These are phyloP conservation scores for Rehmannia glutinosa DNA, from an alignment of 257 asterid genomes.

Conservation along the genomic window DNA sequence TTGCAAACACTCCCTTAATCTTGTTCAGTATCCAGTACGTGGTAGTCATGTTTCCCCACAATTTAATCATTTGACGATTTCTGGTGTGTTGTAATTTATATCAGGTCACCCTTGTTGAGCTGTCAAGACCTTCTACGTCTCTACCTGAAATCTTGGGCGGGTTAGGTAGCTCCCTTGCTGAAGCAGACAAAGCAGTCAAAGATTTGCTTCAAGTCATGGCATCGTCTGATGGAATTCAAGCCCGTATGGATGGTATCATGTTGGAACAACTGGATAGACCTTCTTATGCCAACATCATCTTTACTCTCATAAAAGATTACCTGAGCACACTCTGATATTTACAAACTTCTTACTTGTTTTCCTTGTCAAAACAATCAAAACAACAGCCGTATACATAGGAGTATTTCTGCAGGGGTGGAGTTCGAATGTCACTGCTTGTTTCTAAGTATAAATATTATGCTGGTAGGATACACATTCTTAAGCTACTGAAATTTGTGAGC, in stretches of 20 bases:
- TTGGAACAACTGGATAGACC: slow-evolving; percentile 57
- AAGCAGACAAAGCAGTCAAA: slow-evolving; percentile 49
- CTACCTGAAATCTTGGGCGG: slow-evolving; percentile 56
- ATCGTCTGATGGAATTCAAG: slow-evolving; percentile 62
- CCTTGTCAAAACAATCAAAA: background rate
- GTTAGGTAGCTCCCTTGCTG: slow-evolving; percentile 53
- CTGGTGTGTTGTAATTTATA: background rate
- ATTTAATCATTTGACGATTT: no score
- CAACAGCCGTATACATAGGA: background rate
- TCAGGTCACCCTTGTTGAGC: slow-evolving; percentile 85
- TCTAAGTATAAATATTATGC: background rate
- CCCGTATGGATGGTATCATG: slow-evolving; percentile 79
- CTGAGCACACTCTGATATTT: slow-evolving; percentile 38
- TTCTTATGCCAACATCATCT: slow-evolving; percentile 35
- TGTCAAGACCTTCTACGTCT: slow-evolving; percentile 71
- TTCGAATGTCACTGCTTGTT: background rate
- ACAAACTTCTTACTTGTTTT: background rate
- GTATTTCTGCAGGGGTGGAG: no score
- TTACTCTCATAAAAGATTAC: slow-evolving; percentile 46
- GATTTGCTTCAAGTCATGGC: slow-evolving; percentile 50
- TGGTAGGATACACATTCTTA: no score
- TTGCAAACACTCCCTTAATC: no score
- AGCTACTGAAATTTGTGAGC: background rate
- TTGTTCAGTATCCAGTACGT: no score
- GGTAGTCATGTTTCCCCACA: no score